Evolutionary conservation across 768 basidiomycete genomes (phyloP).

Genomic region (Hemileccinum impolitum): DNA sequence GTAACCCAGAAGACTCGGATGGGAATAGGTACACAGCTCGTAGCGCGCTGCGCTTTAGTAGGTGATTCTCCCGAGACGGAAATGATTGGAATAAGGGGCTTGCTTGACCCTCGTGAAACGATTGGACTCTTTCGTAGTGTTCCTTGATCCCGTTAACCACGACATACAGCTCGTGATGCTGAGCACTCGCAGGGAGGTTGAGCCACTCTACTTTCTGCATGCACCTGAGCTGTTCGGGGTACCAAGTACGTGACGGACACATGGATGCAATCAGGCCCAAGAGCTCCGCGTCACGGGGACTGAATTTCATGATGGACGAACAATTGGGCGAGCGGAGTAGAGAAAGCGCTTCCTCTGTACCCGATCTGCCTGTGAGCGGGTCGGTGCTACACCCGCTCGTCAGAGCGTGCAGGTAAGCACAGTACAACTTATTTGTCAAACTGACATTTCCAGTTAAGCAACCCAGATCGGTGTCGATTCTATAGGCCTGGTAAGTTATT

Average conservation of each 20-base stretch:
- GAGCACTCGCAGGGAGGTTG: slow-evolving; percentile 20
- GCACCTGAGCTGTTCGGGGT: slow-evolving; percentile 33
- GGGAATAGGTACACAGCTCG: slow-evolving; percentile 16
- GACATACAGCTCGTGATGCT: slow-evolving; percentile 30
- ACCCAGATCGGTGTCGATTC: slow-evolving; percentile 29
- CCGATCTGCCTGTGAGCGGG: slow-evolving; percentile 39
- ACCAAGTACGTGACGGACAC: slow-evolving; percentile 35
- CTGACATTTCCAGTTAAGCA: slow-evolving; percentile 20
- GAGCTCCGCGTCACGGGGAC: slow-evolving; percentile 23
- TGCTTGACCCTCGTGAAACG: slow-evolving; percentile 5
- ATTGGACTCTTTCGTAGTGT: slow-evolving; percentile 16
- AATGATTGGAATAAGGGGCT: neutral
- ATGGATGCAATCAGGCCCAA: slow-evolving; percentile 33
- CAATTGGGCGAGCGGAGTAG: slow-evolving; percentile 36
- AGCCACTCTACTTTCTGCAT: slow-evolving; percentile 39
- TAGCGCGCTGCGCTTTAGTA: slow-evolving; percentile 17
- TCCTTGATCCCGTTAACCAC: slow-evolving; percentile 29
- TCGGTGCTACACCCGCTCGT: slow-evolving; percentile 41
- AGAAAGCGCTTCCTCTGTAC: slow-evolving; percentile 41
- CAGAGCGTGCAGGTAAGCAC: slow-evolving; percentile 43
- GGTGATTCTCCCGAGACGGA: slow-evolving; percentile 1
- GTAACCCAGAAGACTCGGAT: slow-evolving; percentile 1
- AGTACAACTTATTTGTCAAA: slow-evolving; percentile 32
- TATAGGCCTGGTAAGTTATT: slow-evolving; percentile 25
- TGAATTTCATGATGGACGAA: slow-evolving; percentile 38